Conservation (phyloP, 2,329 filamentous ascomycete genomes). For the Macrophomina phaseolina region DNA sequence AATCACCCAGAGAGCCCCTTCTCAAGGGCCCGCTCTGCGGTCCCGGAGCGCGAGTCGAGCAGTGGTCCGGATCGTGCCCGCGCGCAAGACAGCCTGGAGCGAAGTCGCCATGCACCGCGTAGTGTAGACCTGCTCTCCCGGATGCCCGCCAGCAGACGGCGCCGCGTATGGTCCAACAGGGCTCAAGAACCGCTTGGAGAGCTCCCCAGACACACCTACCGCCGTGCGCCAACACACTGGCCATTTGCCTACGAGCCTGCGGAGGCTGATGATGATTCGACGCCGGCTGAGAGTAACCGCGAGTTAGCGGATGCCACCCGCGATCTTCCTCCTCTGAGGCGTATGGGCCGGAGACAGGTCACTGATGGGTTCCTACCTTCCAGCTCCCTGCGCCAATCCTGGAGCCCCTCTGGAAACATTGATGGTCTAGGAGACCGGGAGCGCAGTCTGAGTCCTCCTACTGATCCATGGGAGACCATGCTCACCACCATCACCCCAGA, state of each 20-base stretch:
- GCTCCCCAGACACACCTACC: conserved; percentile 16
- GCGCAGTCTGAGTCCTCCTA: conserved; percentile 77
- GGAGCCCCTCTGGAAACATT: conserved; percentile 46
- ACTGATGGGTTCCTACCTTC: conserved; percentile 43
- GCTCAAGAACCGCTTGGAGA: conserved; percentile 16
- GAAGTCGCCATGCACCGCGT: neutral
- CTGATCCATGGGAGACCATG: conserved; percentile 78
- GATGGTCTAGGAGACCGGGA: conserved; percentile 86
- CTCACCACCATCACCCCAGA: conserved; percentile 81
- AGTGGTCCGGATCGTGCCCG: conserved; percentile 11
- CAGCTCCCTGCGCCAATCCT: conserved; percentile 46
- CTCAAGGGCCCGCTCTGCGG: neutral
- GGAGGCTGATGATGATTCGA: conserved; percentile 32
- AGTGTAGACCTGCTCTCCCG: neutral
- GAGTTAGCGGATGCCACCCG: conserved; percentile 31
- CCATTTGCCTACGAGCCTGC: neutral
- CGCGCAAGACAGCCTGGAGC: neutral
- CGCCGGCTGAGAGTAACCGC: conserved; percentile 28
- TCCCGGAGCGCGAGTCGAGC: conserved; percentile 10
- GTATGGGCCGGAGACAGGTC: conserved; percentile 46
- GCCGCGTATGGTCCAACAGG: conserved; percentile 2
- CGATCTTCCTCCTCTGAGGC: conserved; percentile 44
- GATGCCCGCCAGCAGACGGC: neutral
- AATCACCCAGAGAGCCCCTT: conserved; percentile 6
- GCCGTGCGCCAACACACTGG: conserved; percentile 7